A percentile compares a stretch with the other conserved stretches of the same genome.
These are phyloP conservation scores for Cytospora paraplurivora DNA, from an alignment of 2,329 filamentous ascomycete species.

Conservation along the genomic window DNA sequence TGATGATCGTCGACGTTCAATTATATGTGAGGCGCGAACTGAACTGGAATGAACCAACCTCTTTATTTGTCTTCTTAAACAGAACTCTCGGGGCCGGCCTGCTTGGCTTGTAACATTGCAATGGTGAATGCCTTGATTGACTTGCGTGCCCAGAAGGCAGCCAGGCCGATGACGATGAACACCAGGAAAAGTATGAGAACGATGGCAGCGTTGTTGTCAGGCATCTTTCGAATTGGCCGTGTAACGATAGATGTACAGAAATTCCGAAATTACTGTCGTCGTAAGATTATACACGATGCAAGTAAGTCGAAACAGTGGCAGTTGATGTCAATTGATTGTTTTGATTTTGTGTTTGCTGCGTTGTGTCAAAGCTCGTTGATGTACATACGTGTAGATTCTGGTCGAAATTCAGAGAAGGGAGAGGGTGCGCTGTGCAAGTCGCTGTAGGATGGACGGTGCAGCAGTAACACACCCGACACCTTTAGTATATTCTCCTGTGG, in stretches of 20 bases:
- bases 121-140: conserved; percentile 33
- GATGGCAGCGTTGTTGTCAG: conserved; percentile 34
- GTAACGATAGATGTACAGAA: not conserved
- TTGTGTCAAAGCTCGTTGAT: too few species aligned
- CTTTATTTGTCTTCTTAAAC: conserved; percentile 5
- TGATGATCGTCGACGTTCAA: not conserved
- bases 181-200: conserved; percentile 37
- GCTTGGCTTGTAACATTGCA: conserved; percentile 31
- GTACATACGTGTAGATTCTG: not conserved
- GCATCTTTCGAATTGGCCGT: conserved; percentile 3
- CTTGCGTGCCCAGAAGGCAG: conserved; percentile 33
- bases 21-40: not conserved
- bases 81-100: conserved; percentile 24
- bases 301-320: not conserved
- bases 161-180: conserved; percentile 29
- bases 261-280: not conserved
- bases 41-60: not conserved
- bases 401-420: not conserved
- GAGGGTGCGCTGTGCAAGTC: not conserved
- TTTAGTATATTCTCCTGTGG: not conserved
- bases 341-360: not conserved
- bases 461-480: not conserved
- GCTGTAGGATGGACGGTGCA: not conserved
- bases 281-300: not conserved
- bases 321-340: not conserved